phyloP scores from a whole-genome alignment of 2,329 filamentous ascomycete genomes.

The Myriosclerotinia scirpicola region DNA sequence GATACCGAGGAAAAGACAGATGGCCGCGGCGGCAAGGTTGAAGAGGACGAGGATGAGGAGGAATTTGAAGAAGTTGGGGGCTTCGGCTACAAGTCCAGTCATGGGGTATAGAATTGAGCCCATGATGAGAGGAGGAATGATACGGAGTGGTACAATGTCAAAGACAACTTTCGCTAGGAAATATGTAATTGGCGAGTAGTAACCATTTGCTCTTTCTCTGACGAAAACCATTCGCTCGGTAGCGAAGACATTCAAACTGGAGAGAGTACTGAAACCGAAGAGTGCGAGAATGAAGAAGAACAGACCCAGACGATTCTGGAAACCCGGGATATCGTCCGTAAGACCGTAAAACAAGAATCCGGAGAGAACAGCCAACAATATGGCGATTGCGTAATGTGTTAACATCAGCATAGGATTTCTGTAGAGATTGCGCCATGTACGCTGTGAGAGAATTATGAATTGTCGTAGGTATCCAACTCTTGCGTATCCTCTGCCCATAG shows the following conservation, averaged over 20 bases:
- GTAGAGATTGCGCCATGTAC: conserved; percentile 97
- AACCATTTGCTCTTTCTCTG: conserved; percentile 91
- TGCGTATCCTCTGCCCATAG: conserved; percentile 75
- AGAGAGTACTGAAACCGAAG: conserved; percentile 95
- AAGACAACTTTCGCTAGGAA: conserved; percentile 97
- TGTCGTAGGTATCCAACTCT: conserved; percentile 78
- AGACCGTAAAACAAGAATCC: conserved; percentile 96
- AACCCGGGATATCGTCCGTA: conserved; percentile 93
- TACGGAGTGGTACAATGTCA: conserved; percentile 89
- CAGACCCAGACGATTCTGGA: conserved; percentile 93
- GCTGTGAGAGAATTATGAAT: conserved; percentile 82
- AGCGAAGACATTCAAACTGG: conserved; percentile 89
- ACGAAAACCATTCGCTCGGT: conserved; percentile 88
- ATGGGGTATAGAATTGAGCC: conserved; percentile 96
- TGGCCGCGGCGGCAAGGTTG: conserved; percentile 89
- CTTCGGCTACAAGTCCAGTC: conserved; percentile 85
- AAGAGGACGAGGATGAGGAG: conserved; percentile 90
- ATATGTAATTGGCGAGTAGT: conserved; percentile 92
- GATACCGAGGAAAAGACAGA: conserved; percentile 95
- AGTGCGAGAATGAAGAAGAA: conserved; percentile 97
- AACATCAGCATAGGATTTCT: conserved; percentile 98
- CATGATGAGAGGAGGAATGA: conserved; percentile 93
- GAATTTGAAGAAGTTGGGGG: conserved; percentile 84
- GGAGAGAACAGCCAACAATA: conserved; percentile 88
- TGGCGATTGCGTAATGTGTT: conserved; percentile 96